Percentiles rank a stretch among this genome's conserved stretches.
Evolutionary conservation across 352 stramenopile species (phyloP).

Genomic region (Phytophthora idaei): DNA sequence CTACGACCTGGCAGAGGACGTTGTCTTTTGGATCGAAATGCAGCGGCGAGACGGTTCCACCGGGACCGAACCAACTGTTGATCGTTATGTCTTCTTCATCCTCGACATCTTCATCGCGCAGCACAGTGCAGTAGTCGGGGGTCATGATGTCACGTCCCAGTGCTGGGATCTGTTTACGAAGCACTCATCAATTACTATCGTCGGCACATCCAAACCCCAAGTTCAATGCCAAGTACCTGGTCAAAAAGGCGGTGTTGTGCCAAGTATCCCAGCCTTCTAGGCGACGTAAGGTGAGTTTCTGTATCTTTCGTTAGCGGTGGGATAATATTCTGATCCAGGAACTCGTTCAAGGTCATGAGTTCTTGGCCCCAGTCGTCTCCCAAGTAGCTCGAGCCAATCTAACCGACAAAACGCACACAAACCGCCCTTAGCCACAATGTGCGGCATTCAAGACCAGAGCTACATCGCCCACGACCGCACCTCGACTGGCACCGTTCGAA

Average conservation of each 20-base stretch:
- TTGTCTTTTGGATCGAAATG: constrained; percentile 93
- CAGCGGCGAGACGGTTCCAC: constrained; percentile 81
- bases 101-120: constrained; percentile 43
- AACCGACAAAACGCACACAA: background rate
- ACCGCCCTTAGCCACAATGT: background rate
- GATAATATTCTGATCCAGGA: constrained; percentile 70
- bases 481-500: constrained; percentile 84
- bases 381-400: constrained; percentile 83
- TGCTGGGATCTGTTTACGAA: constrained; percentile 66
- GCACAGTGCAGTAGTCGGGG: constrained; percentile 89
- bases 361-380: constrained; percentile 81
- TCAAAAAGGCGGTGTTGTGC: constrained; percentile 92
- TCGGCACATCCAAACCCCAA: background rate
- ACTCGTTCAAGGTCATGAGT: constrained; percentile 84
- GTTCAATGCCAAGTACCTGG: constrained; percentile 50
- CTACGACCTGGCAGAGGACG: constrained; percentile 87
- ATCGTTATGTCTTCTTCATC: constrained; percentile 69
- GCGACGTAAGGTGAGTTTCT: background rate
- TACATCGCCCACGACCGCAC: constrained; percentile 22
- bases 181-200: constrained; percentile 16
- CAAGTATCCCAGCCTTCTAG: constrained; percentile 67
- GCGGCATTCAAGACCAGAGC: background rate
- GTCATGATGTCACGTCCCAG: constrained; percentile 83
- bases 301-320: constrained; percentile 11
- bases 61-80: constrained; percentile 90